Evolutionary conservation across 441 rosid species (phyloP), one percentile per base, ranked within the genome.

Genomic region (Rhodomyrtus psidioides): DNA sequence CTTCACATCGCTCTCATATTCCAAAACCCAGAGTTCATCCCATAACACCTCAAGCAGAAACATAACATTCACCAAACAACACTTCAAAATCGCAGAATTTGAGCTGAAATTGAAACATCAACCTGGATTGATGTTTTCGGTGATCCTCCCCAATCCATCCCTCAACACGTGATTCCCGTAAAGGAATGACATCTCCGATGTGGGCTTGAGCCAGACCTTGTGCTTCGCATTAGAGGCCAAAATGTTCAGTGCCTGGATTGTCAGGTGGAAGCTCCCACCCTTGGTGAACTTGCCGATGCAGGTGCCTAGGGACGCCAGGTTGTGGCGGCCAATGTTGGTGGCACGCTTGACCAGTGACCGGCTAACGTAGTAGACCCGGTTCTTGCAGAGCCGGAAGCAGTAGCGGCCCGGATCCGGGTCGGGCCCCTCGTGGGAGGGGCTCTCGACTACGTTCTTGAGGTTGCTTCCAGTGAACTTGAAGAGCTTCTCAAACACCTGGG

Each of bases 151-250:
- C 39, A 95, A 85, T 5, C 98, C 99, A 24, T 98, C 98, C 93
- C 95, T 97, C 92, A 96, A 86, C 53, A 97, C 99, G 86, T 93
- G 98, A 85, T 96, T 96, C 9, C 98, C 98, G 81, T 97, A 97
- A 88, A 95, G 88, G 89, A 95, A 97, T 86, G 98, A 95, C 99
- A 94, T 96, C 87, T 96, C 98, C 21, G 98, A 93, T 0, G 98
- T 95, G 89, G 98, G 98, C 90, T 96, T 97, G 4, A 97, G 93
- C n/a, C n/a, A n/a, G n/a, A n/a, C n/a, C n/a, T n/a, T n/a, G n/a
- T n/a, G n/a, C n/a, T n/a, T n/a, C n/a, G 99, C 94, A 58, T 96
- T 95, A 34, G 94, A 90, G 19, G 99, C 95, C 85, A 96, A 44
- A 9, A 94, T 87, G 79, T 87, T 90, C 85, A 97, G 85, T 2